A percentile compares a stretch with the other conserved stretches of the same genome.
Evolutionary conservation across 2,329 filamentous ascomycete genomes (phyloP).

Genomic region (Huntiella abstrusa): DNA sequence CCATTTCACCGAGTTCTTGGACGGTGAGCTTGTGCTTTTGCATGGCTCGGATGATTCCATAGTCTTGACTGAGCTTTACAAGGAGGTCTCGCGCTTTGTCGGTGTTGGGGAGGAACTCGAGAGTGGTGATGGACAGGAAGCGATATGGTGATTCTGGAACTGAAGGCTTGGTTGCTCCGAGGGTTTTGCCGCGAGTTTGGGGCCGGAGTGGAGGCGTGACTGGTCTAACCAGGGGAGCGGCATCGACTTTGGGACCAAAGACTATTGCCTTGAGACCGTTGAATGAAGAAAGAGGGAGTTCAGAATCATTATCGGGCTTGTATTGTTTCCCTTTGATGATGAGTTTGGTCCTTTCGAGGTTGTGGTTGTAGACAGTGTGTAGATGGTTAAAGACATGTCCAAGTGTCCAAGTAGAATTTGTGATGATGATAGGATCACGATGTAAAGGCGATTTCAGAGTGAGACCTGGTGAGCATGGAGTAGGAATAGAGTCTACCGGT

Average conservation of each 20-base stretch:
- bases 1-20: constrained; percentile 83
- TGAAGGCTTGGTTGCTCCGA: constrained; percentile 13
- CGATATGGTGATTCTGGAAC: constrained; percentile 45
- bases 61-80: constrained; percentile 57
- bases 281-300: background rate
- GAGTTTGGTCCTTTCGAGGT: background rate
- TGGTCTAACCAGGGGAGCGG: too few relatives aligned
- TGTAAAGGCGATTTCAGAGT: background rate
- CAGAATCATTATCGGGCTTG: background rate
- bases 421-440: background rate
- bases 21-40: constrained; percentile 68
- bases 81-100: constrained; percentile 54
- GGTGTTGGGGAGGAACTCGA: constrained; percentile 60
- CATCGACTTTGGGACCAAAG: background rate
- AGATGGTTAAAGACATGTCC: background rate
- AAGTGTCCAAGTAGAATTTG: background rate
- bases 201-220: background rate
- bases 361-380: background rate
- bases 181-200: background rate
- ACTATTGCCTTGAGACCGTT: constrained; percentile 1
- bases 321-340: background rate
- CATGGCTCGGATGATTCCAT: constrained; percentile 74
- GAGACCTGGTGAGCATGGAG: background rate
- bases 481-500: background rate
- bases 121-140: constrained; percentile 58